These are phyloP conservation scores for Sisymbrium irio DNA, from an alignment of 345 rosid genomes.

Conservation along the genomic window DNA sequence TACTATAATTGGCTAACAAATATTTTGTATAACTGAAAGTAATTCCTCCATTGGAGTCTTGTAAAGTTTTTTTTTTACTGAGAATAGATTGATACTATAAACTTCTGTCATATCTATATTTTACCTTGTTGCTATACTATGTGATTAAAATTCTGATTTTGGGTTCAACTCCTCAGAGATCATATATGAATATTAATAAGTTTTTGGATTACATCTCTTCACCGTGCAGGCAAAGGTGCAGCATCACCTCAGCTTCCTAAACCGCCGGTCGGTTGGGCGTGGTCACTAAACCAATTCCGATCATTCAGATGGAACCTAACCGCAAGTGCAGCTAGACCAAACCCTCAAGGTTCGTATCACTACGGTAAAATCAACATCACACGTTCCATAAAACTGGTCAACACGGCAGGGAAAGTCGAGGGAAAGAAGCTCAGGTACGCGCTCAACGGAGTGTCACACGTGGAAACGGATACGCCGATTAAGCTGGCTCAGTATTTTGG, in stretches of 20 bases:
- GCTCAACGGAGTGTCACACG: conserved; percentile 54
- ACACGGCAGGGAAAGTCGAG: conserved; percentile 30
- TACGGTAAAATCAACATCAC: conserved; percentile 55
- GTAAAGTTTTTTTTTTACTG: neutral
- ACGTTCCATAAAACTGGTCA: conserved; percentile 49
- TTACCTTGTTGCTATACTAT: neutral
- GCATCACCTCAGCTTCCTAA: conserved; percentile 46
- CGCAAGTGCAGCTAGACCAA: conserved; percentile 84
- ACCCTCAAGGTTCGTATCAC: conserved; percentile 92
- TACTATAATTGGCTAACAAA: neutral
- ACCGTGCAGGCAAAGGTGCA: conserved; percentile 28
- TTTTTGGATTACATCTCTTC: neutral
- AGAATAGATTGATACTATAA: neutral
- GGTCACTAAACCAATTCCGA: conserved; percentile 76
- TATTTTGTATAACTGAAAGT: neutral
- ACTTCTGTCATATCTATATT: neutral
- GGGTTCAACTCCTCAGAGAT: neutral
- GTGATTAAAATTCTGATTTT: neutral
- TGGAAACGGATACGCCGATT: conserved; percentile 45
- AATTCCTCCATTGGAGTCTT: neutral
- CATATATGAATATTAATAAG: neutral
- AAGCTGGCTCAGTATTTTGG: conserved; percentile 56
- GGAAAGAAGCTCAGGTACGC: conserved; percentile 48
- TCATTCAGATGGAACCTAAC: conserved; percentile 72
- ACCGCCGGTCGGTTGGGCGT: conserved; percentile 53